phyloP scores from a whole-genome alignment of 176 grass and related monocot genomes.

The Pharus latifolius region DNA sequence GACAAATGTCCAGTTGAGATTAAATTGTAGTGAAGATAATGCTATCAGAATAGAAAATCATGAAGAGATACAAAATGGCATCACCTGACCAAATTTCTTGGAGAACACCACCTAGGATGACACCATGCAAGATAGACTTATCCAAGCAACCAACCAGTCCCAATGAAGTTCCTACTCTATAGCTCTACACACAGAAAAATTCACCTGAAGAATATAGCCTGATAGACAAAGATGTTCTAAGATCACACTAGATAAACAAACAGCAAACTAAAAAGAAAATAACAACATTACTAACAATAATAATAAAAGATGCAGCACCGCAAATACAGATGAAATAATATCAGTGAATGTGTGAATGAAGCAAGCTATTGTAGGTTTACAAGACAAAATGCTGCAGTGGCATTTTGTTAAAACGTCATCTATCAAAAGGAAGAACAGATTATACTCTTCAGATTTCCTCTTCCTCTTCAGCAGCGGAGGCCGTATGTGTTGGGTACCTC shows the following conservation, averaged over 20 bases:
- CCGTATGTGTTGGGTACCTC: slow-evolving; percentile 51
- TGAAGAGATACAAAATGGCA: no score
- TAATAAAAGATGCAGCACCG: neutral
- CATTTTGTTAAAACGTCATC: neutral
- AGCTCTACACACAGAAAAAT: no score
- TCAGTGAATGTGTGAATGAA: neutral
- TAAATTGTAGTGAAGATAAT: no score
- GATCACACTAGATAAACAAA: neutral
- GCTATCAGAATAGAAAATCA: no score
- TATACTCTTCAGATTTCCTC: slow-evolving; percentile 21
- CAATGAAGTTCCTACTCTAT: no score
- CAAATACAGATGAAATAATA: neutral
- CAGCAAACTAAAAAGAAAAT: neutral
- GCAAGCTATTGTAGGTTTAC: neutral
- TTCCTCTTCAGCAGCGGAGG: slow-evolving; percentile 31
- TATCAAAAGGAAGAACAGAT: neutral
- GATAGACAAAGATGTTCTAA: neutral
- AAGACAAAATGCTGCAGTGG: neutral
- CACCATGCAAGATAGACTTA: no score
- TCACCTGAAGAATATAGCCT: neutral
- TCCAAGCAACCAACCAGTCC: no score
- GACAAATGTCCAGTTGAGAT: no score
- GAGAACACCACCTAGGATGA: no score
- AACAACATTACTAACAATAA: neutral
- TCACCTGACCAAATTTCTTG: no score